Evolutionary conservation across 106 monocot genomes (phyloP).

Genomic region (Dendrobium huoshanense): DNA sequence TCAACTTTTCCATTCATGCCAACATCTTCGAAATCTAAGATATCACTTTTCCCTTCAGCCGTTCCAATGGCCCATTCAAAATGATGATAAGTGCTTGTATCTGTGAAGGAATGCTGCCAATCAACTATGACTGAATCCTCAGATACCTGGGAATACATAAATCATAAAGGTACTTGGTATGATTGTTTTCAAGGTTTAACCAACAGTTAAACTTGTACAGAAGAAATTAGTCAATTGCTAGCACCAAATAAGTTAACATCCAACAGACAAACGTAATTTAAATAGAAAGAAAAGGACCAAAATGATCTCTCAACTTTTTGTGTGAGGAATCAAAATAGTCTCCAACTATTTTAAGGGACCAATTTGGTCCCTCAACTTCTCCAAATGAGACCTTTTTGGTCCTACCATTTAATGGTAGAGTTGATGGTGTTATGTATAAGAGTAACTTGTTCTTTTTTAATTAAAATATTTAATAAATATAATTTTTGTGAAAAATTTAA

Average conservation of each 20-base stretch:
- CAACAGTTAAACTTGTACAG: not conserved
- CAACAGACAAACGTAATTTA: not conserved
- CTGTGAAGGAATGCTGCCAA: conserved; percentile 77
- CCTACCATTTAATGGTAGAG: too few species aligned
- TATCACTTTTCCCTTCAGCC: conserved; percentile 80
- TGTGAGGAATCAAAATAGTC: too few species aligned
- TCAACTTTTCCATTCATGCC: conserved; percentile 67
- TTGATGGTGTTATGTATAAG: too few species aligned
- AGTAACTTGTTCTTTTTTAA: too few species aligned
- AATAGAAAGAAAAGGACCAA: not conserved
- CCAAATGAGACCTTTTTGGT: too few species aligned
- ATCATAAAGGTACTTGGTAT: not conserved
- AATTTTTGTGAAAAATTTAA: too few species aligned
- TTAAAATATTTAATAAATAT: too few species aligned
- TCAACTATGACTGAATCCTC: conserved; percentile 71
- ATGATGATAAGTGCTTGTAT: conserved; percentile 70
- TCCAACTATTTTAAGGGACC: too few species aligned
- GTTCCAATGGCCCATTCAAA: conserved; percentile 98
- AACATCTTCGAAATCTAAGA: conserved; percentile 82
- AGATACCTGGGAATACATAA: conserved; percentile 57
- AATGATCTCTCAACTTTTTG: too few species aligned
- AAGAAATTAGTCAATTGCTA: not conserved
- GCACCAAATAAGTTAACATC: not conserved
- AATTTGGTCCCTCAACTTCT: too few species aligned
- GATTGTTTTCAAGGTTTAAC: not conserved